Percentiles rank a stretch among this genome's conserved stretches.
phyloP scores from a whole-genome alignment of 148 eudicot genomes.

The Drosera capensis region DNA sequence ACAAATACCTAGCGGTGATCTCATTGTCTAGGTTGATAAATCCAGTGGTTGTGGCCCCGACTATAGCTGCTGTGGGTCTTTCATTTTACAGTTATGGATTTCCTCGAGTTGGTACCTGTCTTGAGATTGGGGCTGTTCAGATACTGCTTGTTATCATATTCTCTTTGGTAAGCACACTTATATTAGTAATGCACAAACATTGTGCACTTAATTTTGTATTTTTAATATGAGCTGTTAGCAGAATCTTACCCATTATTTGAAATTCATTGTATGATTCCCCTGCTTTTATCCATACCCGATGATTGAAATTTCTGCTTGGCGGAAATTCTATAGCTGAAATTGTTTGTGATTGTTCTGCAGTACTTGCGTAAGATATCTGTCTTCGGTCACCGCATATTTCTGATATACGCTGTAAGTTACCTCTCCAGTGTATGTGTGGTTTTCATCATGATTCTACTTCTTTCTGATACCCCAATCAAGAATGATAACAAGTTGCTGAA shows the following conservation, averaged over 20 bases:
- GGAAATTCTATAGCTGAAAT: too few species aligned
- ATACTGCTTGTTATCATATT: constrained; percentile 72
- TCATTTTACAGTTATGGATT: constrained; percentile 94
- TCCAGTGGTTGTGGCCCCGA: constrained; percentile 97
- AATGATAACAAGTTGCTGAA: too few species aligned
- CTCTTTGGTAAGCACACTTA: constrained; percentile 91
- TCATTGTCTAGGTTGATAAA: constrained; percentile 54
- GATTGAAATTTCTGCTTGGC: constrained; percentile 1
- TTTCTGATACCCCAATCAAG: too few species aligned
- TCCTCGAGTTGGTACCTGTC: constrained; percentile 82
- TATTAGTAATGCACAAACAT: too few species aligned
- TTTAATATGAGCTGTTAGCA: too few species aligned
- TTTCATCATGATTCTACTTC: too few species aligned
- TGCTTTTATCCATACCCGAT: too few species aligned
- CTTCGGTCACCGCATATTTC: constrained; percentile 83
- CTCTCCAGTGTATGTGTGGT: neutral
- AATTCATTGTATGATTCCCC: too few species aligned
- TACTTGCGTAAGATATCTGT: constrained; percentile 90
- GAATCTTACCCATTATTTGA: too few species aligned
- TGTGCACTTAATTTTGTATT: too few species aligned
- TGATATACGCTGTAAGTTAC: constrained; percentile 81
- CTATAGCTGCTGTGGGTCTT: constrained; percentile 95
- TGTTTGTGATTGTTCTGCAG: constrained; percentile 51
- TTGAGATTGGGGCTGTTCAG: constrained; percentile 89
- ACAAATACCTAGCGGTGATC: neutral